These are phyloP conservation scores for Geosmithia putterillii DNA, from an alignment of 2,329 filamentous ascomycete species.

Conservation along the genomic window DNA sequence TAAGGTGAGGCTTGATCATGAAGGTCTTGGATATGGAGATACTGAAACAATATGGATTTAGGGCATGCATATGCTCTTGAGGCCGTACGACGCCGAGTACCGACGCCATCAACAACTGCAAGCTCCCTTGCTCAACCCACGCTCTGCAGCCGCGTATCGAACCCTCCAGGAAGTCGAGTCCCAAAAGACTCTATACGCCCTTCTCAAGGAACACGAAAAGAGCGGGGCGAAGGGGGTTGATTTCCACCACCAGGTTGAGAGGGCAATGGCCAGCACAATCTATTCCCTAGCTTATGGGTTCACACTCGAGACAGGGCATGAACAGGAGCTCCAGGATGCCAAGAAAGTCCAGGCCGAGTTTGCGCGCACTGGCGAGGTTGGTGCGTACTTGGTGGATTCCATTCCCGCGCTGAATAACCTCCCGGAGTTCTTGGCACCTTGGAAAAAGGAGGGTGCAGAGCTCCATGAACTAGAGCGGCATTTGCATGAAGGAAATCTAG, in stretches of 20 bases:
- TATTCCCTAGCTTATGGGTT: slow-evolving; percentile 23
- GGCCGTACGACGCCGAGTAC: slow-evolving; percentile 25
- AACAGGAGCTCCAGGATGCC: slow-evolving; percentile 11
- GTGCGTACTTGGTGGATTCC: slow-evolving; percentile 24
- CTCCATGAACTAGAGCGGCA: slow-evolving; percentile 17
- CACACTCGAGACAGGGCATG: slow-evolving; percentile 14
- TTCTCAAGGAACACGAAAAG: slow-evolving; percentile 18
- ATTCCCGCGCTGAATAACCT: slow-evolving; percentile 27
- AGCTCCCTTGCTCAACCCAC: slow-evolving; percentile 16
- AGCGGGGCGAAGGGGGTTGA: slow-evolving; percentile 11
- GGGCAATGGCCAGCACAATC: slow-evolving; percentile 21
- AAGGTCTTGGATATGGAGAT: too few relatives aligned
- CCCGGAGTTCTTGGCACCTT: slow-evolving; percentile 20
- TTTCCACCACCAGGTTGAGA: slow-evolving; percentile 18
- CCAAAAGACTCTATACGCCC: slow-evolving; percentile 26
- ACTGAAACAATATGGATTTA: too few relatives aligned
- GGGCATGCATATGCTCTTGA: slow-evolving; percentile 24
- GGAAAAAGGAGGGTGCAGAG: slow-evolving; percentile 17
- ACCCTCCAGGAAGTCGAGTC: slow-evolving; percentile 32
- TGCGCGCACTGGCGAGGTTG: slow-evolving; percentile 12
- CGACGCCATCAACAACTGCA: slow-evolving; percentile 24
- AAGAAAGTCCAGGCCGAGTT: slow-evolving; percentile 13
- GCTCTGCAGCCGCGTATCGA: slow-evolving; percentile 20
- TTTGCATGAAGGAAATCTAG: slow-evolving; percentile 13
- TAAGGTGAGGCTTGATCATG: slow-evolving; percentile 5